phyloP scores from a whole-genome alignment of 306 rosid species.

The Biancaea sappan region DNA sequence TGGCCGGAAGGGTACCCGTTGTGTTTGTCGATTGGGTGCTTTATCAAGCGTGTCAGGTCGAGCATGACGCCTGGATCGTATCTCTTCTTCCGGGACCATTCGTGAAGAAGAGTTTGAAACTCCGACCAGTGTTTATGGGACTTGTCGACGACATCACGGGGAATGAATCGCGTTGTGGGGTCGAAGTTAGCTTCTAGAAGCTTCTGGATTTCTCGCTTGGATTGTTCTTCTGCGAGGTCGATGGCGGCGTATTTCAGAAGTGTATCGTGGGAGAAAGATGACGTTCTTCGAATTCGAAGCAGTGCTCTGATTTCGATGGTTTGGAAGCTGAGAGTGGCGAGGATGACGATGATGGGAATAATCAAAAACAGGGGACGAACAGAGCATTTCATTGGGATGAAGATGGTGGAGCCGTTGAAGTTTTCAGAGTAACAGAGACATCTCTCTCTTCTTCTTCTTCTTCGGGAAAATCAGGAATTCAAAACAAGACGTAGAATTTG shows the following conservation, averaged over 20 bases:
- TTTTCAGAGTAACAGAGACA: too few species aligned
- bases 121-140: constrained; percentile 36
- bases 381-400: constrained; percentile 50
- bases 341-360: constrained; percentile 43
- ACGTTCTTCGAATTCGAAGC: constrained; percentile 32
- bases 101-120: constrained; percentile 43
- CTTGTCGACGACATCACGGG: background rate
- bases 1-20: constrained; percentile 31
- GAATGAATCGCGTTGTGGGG: background rate
- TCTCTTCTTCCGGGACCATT: constrained; percentile 55
- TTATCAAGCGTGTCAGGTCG: constrained; percentile 54
- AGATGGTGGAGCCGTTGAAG: too few species aligned
- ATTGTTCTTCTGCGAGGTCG: constrained; percentile 44
- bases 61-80: constrained; percentile 56
- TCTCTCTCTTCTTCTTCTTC: constrained; percentile 19
- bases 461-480: constrained; percentile 42
- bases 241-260: constrained; percentile 53
- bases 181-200: constrained; percentile 53
- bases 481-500: too few species aligned
- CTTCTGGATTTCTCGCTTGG: constrained; percentile 54
- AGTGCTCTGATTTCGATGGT: constrained; percentile 17
- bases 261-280: constrained; percentile 48
- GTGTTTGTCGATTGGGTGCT: constrained; percentile 50
- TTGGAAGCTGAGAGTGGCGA: constrained; percentile 46
- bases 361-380: constrained; percentile 54